A percentile compares a stretch with the other conserved stretches of the same genome.
Conservation (phyloP, 163 green algal genomes). For the Scenedesmus sp. region DNA sequence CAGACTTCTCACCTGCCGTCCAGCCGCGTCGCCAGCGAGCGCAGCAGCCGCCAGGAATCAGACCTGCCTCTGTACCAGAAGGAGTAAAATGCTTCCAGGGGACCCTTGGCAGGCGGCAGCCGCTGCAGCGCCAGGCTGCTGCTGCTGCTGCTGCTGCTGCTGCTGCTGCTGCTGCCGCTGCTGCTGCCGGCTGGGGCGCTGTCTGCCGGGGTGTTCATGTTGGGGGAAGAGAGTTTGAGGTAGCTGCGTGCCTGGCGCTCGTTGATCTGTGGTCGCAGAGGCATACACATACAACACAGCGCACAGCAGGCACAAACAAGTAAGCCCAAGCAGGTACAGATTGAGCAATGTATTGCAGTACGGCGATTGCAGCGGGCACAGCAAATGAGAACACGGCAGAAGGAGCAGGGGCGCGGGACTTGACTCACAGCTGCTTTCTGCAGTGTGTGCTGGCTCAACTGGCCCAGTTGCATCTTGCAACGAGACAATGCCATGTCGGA, state of each 20-base stretch:
- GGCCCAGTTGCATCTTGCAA: too few relatives aligned
- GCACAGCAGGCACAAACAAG: neutral
- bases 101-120: neutral
- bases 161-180: neutral
- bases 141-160: neutral
- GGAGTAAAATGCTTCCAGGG: slow-evolving; percentile 10
- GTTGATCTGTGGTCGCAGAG: neutral
- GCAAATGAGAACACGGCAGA: too few relatives aligned
- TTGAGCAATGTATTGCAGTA: too few relatives aligned
- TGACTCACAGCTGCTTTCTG: too few relatives aligned
- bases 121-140: slow-evolving; percentile 3
- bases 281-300: too few relatives aligned
- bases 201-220: neutral
- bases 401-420: too few relatives aligned
- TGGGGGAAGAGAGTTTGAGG: neutral
- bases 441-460: too few relatives aligned
- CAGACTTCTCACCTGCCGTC: neutral
- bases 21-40: slow-evolving; percentile 13
- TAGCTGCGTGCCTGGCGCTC: neutral
- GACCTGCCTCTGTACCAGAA: slow-evolving; percentile 29
- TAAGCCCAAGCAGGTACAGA: neutral
- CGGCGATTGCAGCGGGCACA: too few relatives aligned
- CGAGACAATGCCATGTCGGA: too few relatives aligned
- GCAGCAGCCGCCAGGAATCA: slow-evolving; percentile 30
- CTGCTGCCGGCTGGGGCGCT: neutral